Conservation (phyloP, 2,329 filamentous ascomycete genomes). For the Colletotrichum costaricense region DNA sequence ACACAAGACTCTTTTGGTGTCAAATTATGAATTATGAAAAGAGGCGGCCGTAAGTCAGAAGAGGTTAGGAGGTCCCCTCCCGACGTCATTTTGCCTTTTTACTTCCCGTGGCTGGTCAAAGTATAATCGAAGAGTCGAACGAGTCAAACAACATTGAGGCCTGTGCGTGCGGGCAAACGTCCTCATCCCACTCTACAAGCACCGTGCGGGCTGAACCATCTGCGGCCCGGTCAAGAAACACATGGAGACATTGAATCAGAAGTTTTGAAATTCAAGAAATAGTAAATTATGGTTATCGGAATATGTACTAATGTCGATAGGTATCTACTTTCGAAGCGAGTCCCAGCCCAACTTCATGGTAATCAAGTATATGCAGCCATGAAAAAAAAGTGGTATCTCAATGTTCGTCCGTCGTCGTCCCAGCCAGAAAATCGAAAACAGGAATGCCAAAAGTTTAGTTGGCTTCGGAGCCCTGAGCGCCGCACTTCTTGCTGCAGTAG, state of each 20-base stretch:
- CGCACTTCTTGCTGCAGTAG: constrained; percentile 36
- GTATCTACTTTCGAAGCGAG: not conserved
- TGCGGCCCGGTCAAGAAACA: too few relatives aligned
- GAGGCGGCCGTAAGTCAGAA: too few relatives aligned
- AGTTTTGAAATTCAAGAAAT: not conserved
- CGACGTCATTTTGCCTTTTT: not conserved
- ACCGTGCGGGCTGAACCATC: too few relatives aligned
- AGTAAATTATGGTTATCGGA: not conserved
- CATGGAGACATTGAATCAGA: too few relatives aligned
- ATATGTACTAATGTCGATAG: not conserved
- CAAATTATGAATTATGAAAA: too few relatives aligned
- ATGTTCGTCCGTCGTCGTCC: not conserved
- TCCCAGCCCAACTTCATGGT: not conserved
- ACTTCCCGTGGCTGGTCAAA: not conserved
- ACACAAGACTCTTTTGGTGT: too few relatives aligned
- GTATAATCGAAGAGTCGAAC: not conserved
- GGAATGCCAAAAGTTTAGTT: not conserved
- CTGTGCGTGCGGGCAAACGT: not conserved
- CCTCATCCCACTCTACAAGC: not conserved
- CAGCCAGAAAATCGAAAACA: not conserved
- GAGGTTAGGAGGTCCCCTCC: too few relatives aligned
- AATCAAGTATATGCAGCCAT: not conserved
- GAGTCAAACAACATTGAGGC: not conserved
- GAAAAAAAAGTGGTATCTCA: not conserved
- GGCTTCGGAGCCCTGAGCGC: constrained; percentile 30